Percentiles rank a stretch among this genome's conserved stretches.
Evolutionary conservation across 768 basidiomycete genomes (phyloP).

Genomic region (Termitomyces sp.): DNA sequence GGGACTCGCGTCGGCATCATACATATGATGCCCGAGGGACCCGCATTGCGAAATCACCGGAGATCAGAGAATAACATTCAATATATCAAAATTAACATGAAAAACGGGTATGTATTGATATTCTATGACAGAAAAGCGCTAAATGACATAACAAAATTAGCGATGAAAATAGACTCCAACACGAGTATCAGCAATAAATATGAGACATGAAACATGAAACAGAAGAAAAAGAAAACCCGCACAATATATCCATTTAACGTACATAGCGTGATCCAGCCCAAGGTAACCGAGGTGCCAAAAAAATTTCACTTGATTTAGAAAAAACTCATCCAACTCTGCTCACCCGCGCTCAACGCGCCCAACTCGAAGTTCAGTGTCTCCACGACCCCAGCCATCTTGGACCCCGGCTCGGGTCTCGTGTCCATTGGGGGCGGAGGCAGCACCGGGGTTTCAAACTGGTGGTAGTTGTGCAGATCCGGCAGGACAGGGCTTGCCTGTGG

Average conservation of each 20-base stretch:
- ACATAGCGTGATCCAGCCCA: background rate
- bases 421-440: slow-evolving; percentile 22
- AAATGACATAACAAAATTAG: background rate
- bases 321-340: slow-evolving; percentile 44
- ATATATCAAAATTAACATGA: background rate
- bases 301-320: slow-evolving; percentile 21
- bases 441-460: slow-evolving; percentile 17
- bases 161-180: background rate
- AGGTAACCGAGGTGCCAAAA: background rate
- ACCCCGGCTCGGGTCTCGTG: slow-evolving; percentile 22
- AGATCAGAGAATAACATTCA: slow-evolving; percentile 1
- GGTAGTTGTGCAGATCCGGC: slow-evolving; percentile 29
- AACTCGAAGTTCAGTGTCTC: slow-evolving; percentile 45
- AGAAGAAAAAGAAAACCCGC: slow-evolving; percentile 1
- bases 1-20: background rate
- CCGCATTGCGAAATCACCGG: slow-evolving; percentile 13
- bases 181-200: background rate
- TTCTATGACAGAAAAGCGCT: background rate
- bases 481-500: slow-evolving; percentile 29
- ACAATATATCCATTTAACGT: background rate
- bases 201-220: slow-evolving; percentile 2
- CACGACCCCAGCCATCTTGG: slow-evolving; percentile 32
- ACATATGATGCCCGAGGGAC: background rate
- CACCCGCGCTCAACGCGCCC: slow-evolving; percentile 35
- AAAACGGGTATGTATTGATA: background rate